phyloP scores from a whole-genome alignment of 23 red algal species.

The Rhodosorus marinus region DNA sequence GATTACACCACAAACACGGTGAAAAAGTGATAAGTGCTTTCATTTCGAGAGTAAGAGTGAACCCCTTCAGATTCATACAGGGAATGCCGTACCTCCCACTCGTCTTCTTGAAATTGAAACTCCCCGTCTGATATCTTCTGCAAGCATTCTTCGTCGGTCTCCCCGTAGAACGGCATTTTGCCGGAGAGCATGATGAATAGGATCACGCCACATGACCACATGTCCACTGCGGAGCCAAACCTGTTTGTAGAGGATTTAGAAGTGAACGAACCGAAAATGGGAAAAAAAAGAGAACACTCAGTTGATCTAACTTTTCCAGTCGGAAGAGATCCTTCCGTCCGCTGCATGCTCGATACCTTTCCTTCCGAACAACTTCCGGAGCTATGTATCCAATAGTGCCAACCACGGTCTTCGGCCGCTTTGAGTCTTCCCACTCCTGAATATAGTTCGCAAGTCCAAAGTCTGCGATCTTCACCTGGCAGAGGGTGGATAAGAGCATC shows the following conservation, averaged over 20 bases:
- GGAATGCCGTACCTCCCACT: too few species aligned
- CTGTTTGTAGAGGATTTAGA: too few species aligned
- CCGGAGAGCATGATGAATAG: constrained; percentile 91
- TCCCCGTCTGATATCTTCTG: constrained; percentile 40
- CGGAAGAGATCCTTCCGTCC: too few species aligned
- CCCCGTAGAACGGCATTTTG: constrained; percentile 97
- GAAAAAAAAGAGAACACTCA: too few species aligned
- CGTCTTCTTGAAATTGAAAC: constrained; percentile 39
- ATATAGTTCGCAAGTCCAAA: constrained; percentile 71
- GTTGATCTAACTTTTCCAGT: too few species aligned
- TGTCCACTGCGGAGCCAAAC: constrained; percentile 57
- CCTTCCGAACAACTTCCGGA: constrained; percentile 69
- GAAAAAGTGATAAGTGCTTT: too few species aligned
- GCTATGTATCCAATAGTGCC: constrained; percentile 81
- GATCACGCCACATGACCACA: constrained; percentile 84
- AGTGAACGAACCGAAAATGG: too few species aligned
- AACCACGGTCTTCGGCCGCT: background rate
- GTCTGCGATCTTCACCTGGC: constrained; percentile 32
- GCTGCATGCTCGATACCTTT: too few species aligned
- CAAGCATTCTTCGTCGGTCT: constrained; percentile 66
- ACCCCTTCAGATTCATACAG: too few species aligned
- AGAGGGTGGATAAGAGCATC: background rate
- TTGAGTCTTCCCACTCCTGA: constrained; percentile 4
- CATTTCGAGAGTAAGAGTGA: too few species aligned
- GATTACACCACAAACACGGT: too few species aligned